These are phyloP conservation scores for Climacium dendroides DNA, from an alignment of 225 moss, liverwort and hornwort species.

Conservation along the genomic window DNA sequence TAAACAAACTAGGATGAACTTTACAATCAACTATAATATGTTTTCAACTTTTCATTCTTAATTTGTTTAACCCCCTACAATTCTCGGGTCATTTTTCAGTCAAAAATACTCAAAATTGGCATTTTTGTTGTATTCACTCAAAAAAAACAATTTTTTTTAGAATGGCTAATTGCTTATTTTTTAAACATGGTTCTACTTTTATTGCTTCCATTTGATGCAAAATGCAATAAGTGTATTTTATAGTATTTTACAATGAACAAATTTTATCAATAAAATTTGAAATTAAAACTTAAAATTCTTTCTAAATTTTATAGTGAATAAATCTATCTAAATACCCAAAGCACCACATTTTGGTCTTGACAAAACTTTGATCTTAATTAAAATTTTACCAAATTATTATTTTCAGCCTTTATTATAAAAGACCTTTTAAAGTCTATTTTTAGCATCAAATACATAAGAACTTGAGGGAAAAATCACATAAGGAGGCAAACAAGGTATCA, in stretches of 20 bases:
- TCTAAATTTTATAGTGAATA: not conserved
- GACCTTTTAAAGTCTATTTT: too few relatives aligned
- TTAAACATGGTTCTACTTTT: not conserved
- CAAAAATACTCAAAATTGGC: too few relatives aligned
- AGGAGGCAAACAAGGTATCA: not conserved
- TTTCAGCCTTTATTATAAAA: accelerated
- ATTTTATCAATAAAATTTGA: not conserved
- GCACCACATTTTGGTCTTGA: not conserved
- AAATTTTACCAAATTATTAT: not conserved
- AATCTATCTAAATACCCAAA: too few relatives aligned
- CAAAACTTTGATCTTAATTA: not conserved
- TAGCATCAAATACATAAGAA: not conserved
- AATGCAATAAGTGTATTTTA: accelerated
- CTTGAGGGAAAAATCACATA: not conserved
- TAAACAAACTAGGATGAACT: not conserved
- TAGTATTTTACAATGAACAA: not conserved
- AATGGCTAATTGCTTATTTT: too few relatives aligned
- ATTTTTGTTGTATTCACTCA: not conserved
- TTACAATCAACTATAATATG: not conserved
- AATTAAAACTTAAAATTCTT: not conserved
- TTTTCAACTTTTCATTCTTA: not conserved
- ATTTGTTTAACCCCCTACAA: not conserved
- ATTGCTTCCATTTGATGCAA: not conserved
- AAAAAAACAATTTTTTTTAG: not conserved
- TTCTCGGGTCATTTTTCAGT: too few relatives aligned